Percentiles rank a stretch among this genome's conserved stretches.
phyloP scores from a whole-genome alignment of 805 yeast genomes.

The Spathaspora passalidarum region DNA sequence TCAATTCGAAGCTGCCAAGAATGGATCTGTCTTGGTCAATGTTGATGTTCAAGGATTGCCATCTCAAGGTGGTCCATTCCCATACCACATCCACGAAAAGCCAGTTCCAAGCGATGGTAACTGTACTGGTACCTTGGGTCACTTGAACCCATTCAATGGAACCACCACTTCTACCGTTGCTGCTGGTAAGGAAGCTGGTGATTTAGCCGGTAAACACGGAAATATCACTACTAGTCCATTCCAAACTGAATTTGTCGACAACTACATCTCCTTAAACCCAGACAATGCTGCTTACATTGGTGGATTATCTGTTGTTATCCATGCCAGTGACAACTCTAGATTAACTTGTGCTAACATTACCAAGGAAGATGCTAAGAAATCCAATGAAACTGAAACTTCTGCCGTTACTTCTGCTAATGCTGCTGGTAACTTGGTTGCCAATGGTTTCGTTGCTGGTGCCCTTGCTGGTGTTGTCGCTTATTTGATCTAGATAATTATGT shows the following conservation, averaged over 20 bases:
- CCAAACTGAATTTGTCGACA: conserved; percentile 23
- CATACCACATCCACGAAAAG: conserved; percentile 36
- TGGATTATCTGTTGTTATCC: conserved; percentile 35
- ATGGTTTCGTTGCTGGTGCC: conserved; percentile 3
- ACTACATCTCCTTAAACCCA: conserved; percentile 30
- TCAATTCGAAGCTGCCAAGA: conserved; percentile 23
- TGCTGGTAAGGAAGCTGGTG: conserved; percentile 32
- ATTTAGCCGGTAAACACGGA: conserved; percentile 41
- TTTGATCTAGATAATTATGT: conserved; percentile 3
- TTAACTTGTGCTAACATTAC: conserved; percentile 40
- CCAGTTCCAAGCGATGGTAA: conserved; percentile 38
- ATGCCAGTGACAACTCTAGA: conserved; percentile 28
- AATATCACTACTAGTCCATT: conserved; percentile 24
- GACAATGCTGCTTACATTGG: conserved; percentile 27
- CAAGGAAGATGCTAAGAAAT: conserved; percentile 1
- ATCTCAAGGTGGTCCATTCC: conserved; percentile 34
- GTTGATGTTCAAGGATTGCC: conserved; percentile 35
- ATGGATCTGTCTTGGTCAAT: conserved; percentile 31
- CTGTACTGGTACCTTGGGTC: conserved; percentile 34
- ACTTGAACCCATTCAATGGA: conserved; percentile 40
- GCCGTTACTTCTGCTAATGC: conserved; percentile 2
- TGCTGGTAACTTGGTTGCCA: conserved; percentile 1
- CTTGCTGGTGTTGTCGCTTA: conserved; percentile 8
- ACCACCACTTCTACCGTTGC: conserved; percentile 19
- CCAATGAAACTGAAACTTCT: background rate